Conservation (phyloP, 163 green algal genomes). For the Scenedesmus sp. region DNA sequence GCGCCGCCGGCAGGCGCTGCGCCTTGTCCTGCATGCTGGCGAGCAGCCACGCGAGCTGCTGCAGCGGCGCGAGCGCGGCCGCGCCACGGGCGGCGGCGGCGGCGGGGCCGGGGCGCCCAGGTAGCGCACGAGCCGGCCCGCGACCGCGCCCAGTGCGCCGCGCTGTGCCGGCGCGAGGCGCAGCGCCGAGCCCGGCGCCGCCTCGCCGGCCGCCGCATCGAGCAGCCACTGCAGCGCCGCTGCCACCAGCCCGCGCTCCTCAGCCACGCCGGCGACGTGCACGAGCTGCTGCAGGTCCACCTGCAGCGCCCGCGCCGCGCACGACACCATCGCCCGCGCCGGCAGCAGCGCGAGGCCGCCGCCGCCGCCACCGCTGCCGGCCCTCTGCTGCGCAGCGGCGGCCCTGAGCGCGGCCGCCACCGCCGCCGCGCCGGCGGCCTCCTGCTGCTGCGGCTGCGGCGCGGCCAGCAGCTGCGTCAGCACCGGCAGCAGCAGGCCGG, state of each 20-base stretch:
- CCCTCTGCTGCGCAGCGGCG: too few species aligned
- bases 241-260: conserved; percentile 20
- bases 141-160: background rate
- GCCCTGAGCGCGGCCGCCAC: background rate
- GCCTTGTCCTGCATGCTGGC: conserved; percentile 42
- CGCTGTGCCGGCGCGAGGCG: background rate
- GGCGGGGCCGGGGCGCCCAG: background rate
- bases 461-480: conserved; percentile 5
- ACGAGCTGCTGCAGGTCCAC: conserved; percentile 51
- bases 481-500: conserved; percentile 1
- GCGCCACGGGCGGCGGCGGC: conserved; percentile 5
- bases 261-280: conserved; percentile 46
- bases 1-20: conserved; percentile 19
- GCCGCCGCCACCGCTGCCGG: background rate
- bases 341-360: conserved; percentile 52
- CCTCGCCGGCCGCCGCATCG: conserved; percentile 9
- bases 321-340: conserved; percentile 48
- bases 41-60: conserved; percentile 35
- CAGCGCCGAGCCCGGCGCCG: background rate
- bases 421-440: conserved; percentile 32
- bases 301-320: conserved; percentile 54
- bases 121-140: background rate
- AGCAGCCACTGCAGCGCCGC: conserved; percentile 50
- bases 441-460: conserved; percentile 36
- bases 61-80: conserved; percentile 4